Evolutionary conservation across 176 grass and related monocot genomes (phyloP), one percentile per base, ranked within the genome.

Genomic region (Eragrostis nindensis): DNA sequence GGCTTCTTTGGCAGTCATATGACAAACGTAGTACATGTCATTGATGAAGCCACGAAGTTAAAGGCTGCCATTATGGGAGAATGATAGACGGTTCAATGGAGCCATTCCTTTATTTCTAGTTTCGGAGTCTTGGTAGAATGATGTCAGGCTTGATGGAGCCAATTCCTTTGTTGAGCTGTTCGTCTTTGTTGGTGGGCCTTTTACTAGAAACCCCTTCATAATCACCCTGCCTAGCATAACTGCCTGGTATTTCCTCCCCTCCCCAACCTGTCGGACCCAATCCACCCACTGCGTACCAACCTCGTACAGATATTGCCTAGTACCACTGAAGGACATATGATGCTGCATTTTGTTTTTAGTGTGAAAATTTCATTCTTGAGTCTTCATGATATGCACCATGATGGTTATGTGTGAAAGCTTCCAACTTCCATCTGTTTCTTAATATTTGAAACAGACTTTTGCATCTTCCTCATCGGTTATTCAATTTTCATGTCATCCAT

Each of bases 331-430:
- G 0, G 6, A 61, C 44, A 43, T 62, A 54, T 32, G 85, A 27
- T 63, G 17, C 17, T 41, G 25, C 8, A 40, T 72, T 38, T 52
- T 68, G 36, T 70, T 80, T 85, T 69, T 12, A 55, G 19, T 26
- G 0, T 69, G 21, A 70, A 65, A 76, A 14, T 80, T 84, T 26
- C 36, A 44, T 66, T 50, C 25, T 50, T 4, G 11, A 79, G 13
- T 80, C 39, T 53, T 62, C 48, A 48, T 16, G 26, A 15, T 25
- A 62, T 84, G 43, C 16, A 53, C 29, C 56, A 36, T 65, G 22
- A 52, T 86, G 48, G 11, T 59, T 62, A 25, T 25, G 19, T 69
- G 48, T 83, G 25, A 15, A 50, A 84, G 47, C 55, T 79, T 89
- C n/a, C 8, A 6, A 61, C 24, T 25, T n/a, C 0, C 57, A 79